Conservation (phyloP, 352 stramenopile genomes). For the Phytophthora colocasiae region DNA sequence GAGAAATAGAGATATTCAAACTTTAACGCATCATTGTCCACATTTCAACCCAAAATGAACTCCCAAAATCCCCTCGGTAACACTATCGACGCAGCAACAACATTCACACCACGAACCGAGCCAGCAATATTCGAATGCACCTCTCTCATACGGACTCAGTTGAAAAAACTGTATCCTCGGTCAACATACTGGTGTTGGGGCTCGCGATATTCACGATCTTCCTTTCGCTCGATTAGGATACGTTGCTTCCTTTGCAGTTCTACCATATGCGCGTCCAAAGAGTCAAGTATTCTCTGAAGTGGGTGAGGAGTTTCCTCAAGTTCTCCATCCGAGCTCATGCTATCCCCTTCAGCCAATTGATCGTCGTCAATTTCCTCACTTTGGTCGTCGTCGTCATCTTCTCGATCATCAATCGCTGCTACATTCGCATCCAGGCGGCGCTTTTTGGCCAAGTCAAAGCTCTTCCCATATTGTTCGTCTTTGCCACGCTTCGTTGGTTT, state of each 20-base stretch:
- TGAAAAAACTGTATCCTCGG: constrained; percentile 16
- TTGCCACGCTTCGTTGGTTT: constrained; percentile 38
- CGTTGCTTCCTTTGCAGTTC: constrained; percentile 55
- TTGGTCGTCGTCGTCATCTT: constrained; percentile 28
- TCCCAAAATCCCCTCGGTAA: not conserved
- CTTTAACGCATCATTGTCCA: constrained; percentile 21
- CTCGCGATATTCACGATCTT: constrained; percentile 50
- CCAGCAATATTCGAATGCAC: constrained; percentile 4
- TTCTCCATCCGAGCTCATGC: constrained; percentile 32
- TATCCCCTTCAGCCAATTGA: constrained; percentile 15
- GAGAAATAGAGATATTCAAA: constrained; percentile 21
- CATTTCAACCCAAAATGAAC: constrained; percentile 11
- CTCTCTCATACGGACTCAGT: constrained; percentile 2
- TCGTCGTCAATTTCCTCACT: constrained; percentile 36
- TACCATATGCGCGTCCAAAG: constrained; percentile 46
- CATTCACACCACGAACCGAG: constrained; percentile 5
- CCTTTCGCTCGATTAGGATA: constrained; percentile 58
- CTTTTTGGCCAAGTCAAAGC: constrained; percentile 38
- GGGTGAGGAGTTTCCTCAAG: constrained; percentile 23
- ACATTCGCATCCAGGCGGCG: constrained; percentile 24
- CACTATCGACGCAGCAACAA: constrained; percentile 3
- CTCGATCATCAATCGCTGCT: constrained; percentile 13
- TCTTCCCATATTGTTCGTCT: constrained; percentile 45
- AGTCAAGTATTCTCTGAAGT: constrained; percentile 41
- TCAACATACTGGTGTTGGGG: constrained; percentile 18